Percentiles rank a stretch among this genome's conserved stretches.
These are phyloP conservation scores for Hypoxylon sp. DNA, from an alignment of 2,329 filamentous ascomycete genomes.

Conservation along the genomic window DNA sequence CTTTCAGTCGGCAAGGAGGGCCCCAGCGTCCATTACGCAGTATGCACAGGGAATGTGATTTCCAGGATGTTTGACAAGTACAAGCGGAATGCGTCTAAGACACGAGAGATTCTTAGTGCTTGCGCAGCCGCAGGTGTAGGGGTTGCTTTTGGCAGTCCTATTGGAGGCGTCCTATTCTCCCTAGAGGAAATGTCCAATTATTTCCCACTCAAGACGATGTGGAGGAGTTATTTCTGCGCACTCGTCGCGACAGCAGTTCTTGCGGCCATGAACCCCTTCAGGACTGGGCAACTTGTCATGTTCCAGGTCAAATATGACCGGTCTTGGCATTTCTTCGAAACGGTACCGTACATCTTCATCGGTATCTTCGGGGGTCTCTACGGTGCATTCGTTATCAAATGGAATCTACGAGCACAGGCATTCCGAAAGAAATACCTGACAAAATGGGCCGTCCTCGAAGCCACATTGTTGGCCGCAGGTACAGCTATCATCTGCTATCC, in stretches of 20 bases:
- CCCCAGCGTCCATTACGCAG: conserved; percentile 98
- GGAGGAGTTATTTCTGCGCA: conserved; percentile 98
- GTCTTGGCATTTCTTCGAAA: conserved; percentile 97
- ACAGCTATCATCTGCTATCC: conserved; percentile 97
- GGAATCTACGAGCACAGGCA: conserved; percentile 91
- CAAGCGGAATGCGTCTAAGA: conserved; percentile 91
- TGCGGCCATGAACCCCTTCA: conserved; percentile 96
- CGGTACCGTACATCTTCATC: conserved; percentile 91
- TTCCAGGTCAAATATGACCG: conserved; percentile 97
- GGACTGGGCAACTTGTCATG: conserved; percentile 98
- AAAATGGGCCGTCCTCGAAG: conserved; percentile 87
- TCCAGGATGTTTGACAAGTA: conserved; percentile 95
- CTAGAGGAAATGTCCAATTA: conserved; percentile 98
- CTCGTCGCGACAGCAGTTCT: conserved; percentile 93
- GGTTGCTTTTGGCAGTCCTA: conserved; percentile 97
- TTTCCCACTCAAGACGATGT: conserved; percentile 97
- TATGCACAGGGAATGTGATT: conserved; percentile 97
- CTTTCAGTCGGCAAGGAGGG: conserved; percentile 97
- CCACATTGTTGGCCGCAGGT: conserved; percentile 82
- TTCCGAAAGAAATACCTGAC: conserved; percentile 94
- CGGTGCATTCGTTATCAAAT: conserved; percentile 97
- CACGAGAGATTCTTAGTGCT: conserved; percentile 92
- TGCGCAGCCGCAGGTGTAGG: conserved; percentile 95
- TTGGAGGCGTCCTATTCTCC: conserved; percentile 96
- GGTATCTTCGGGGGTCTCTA: conserved; percentile 96